Base-by-base conservation (phyloP, 768 basidiomycete species). In the Phylloporus arenicola region DNA sequence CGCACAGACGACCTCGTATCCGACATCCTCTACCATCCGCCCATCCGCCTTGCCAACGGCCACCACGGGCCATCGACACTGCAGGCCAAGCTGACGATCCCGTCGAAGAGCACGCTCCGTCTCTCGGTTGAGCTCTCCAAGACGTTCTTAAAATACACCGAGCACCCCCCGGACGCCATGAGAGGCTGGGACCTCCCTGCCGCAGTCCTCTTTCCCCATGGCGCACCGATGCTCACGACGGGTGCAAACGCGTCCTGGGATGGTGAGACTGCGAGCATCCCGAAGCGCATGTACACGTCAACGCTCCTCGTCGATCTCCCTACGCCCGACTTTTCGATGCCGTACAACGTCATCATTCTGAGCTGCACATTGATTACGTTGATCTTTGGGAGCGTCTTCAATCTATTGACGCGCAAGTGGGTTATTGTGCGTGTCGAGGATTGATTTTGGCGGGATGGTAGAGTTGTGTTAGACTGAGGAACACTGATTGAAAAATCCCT, bases 281-380 rank as follows among this genome's bases (percentile, higher is more conserved):
- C 46, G 3, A 39, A 51, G 35, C 60, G 84, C 40, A 77, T 96
- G 41, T 95, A 95, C 67, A 92, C 91, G 2, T 75, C 81, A 0
- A 78, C 84, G 9, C 75, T 95, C 22, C 81, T 98, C 33, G 81
- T 94, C 40, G 92, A 94, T 66, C 79, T 96, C n/a, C 87, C 95
- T n/a, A 92, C 92, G 31, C 96, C 95, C 0, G 96, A 98, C 67
- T 98, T 98, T 66, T 93, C 90, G 68, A 98, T 98, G 96, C 96
- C 96, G 1, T 98, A 98, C 73, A 99, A 98, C 71, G 95, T 98
- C 42, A 97, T 98, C 69, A 97, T 97, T 61, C 87, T 98, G 75
- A 92, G 81, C 51, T 91, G 87, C 63, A 92, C 92, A 10, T 72
- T 97, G 37, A 79, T 96, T 46, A 92, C 94, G 41, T 81, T 96